A percentile compares a stretch with the other conserved stretches of the same genome.
Evolutionary conservation across 2,329 filamentous ascomycete species (phyloP).

Genomic region (Eurotiales sp.): DNA sequence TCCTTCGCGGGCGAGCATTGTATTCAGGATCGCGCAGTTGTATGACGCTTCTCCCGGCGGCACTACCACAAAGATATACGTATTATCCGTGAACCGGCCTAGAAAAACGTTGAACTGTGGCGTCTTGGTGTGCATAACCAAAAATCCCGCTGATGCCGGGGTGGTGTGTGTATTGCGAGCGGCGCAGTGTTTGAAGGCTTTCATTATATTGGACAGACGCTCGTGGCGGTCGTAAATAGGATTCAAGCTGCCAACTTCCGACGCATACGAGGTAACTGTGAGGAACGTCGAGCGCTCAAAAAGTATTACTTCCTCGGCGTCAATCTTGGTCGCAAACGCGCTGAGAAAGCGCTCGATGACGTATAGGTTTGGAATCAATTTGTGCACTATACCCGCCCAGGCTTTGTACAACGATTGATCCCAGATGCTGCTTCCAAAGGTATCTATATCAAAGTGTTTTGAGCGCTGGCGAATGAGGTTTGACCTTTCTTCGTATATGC

Average conservation of each 20-base stretch:
- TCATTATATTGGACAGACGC: constrained; percentile 93
- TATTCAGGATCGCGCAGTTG: constrained; percentile 87
- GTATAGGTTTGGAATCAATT: constrained; percentile 87
- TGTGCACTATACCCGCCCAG: constrained; percentile 97
- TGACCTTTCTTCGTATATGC: constrained; percentile 80
- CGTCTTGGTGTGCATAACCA: constrained; percentile 48
- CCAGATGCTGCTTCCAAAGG: constrained; percentile 96
- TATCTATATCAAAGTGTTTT: constrained; percentile 69
- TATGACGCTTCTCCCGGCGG: constrained; percentile 88
- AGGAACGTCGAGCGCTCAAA: constrained; percentile 96
- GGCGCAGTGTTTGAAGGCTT: constrained; percentile 88
- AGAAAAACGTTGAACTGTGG: constrained; percentile 87
- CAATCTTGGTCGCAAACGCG: constrained; percentile 77
- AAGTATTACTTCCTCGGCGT: constrained; percentile 88
- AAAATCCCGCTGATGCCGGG: constrained; percentile 40
- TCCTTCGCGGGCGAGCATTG: constrained; percentile 76
- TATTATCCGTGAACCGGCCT: constrained; percentile 94
- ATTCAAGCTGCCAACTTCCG: constrained; percentile 69
- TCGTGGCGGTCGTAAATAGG: constrained; percentile 92
- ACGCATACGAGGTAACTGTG: constrained; percentile 88
- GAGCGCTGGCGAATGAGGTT: constrained; percentile 73
- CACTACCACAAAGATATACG: constrained; percentile 87
- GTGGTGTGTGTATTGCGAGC: constrained; percentile 44
- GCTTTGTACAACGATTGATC: constrained; percentile 97
- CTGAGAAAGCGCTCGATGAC: constrained; percentile 83